Evolutionary conservation across 768 basidiomycete genomes (phyloP).

Genomic region (Pisolithus sp.): DNA sequence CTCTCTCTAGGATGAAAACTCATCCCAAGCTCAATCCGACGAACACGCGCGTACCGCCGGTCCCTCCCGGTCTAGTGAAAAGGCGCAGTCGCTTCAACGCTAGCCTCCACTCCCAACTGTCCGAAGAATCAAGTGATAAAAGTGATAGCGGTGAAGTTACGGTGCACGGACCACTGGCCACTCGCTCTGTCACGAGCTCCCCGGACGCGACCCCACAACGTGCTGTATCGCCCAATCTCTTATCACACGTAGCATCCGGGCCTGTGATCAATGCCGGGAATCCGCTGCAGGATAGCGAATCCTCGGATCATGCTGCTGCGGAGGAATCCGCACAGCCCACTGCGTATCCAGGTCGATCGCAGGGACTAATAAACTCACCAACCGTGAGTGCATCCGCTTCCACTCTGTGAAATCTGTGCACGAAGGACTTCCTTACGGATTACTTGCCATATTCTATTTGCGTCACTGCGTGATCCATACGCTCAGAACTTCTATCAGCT

Average conservation of each 20-base stretch:
- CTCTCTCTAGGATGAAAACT: slow-evolving; percentile 19
- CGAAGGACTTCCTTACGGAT: slow-evolving; percentile 4
- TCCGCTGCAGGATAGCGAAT: slow-evolving; percentile 4
- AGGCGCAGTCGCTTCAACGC: slow-evolving; percentile 10
- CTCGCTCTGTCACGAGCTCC: slow-evolving; percentile 5
- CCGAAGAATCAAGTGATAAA: slow-evolving; percentile 24
- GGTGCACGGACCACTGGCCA: slow-evolving; percentile 4
- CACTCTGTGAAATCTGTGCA: slow-evolving; percentile 7
- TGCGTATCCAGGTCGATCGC: slow-evolving; percentile 2
- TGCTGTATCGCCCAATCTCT: neutral
- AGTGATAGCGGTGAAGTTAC: slow-evolving; percentile 20
- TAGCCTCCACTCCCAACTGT: slow-evolving; percentile 17
- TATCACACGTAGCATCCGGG: neutral
- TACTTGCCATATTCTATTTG: slow-evolving; percentile 7
- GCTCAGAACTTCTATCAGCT: slow-evolving; percentile 17
- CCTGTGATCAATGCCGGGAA: slow-evolving; percentile 7
- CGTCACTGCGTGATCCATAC: slow-evolving; percentile 14
- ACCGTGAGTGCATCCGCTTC: slow-evolving; percentile 23
- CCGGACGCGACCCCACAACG: slow-evolving; percentile 1
- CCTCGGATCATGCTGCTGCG: slow-evolving; percentile 2
- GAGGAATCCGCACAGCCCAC: slow-evolving; percentile 1
- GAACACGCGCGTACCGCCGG: slow-evolving; percentile 24
- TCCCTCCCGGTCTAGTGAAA: slow-evolving; percentile 27
- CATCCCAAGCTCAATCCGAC: slow-evolving; percentile 26
- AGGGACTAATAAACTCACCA: slow-evolving; percentile 10